Conservation (phyloP, 208 protist genomes). For the Leishmania guyanensis region DNA sequence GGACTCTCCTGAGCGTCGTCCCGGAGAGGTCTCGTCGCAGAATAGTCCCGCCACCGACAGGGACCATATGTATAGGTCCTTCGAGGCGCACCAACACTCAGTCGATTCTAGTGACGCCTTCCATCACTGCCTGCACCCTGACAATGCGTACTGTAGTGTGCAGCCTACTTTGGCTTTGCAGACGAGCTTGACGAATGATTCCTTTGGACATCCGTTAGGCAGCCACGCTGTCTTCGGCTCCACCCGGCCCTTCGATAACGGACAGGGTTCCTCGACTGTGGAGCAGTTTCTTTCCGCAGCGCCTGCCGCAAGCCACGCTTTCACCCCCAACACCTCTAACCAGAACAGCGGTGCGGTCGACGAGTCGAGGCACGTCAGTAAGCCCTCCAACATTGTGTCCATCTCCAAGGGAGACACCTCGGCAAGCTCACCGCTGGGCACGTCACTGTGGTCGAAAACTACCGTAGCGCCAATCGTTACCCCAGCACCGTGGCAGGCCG, state of each 20-base stretch:
- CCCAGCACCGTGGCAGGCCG: neutral
- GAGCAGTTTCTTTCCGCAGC: slow-evolving; percentile 45
- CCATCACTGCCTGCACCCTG: neutral
- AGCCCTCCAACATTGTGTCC: slow-evolving; percentile 37
- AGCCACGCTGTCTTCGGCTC: slow-evolving; percentile 35
- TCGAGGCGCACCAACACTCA: neutral
- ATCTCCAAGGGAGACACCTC: slow-evolving; percentile 17
- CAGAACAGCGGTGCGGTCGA: neutral
- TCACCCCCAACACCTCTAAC: slow-evolving; percentile 5
- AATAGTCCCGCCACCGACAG: neutral
- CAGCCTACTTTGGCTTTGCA: slow-evolving; percentile 1
- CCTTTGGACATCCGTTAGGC: slow-evolving; percentile 39
- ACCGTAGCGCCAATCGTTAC: slow-evolving; percentile 1
- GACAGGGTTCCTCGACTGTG: slow-evolving; percentile 14
- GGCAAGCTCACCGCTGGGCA: slow-evolving; percentile 8
- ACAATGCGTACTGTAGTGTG: neutral
- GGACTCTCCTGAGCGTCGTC: slow-evolving; percentile 1
- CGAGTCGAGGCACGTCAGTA: slow-evolving; percentile 19
- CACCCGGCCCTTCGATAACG: slow-evolving; percentile 41
- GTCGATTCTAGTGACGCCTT: neutral
- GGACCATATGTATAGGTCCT: too few relatives aligned
- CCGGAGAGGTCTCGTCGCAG: neutral
- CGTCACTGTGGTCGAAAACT: slow-evolving; percentile 1
- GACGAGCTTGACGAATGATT: slow-evolving; percentile 38
- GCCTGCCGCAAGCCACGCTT: slow-evolving; percentile 9